Base-by-base conservation (phyloP, 768 basidiomycete species). In the Suillus brevipes region DNA sequence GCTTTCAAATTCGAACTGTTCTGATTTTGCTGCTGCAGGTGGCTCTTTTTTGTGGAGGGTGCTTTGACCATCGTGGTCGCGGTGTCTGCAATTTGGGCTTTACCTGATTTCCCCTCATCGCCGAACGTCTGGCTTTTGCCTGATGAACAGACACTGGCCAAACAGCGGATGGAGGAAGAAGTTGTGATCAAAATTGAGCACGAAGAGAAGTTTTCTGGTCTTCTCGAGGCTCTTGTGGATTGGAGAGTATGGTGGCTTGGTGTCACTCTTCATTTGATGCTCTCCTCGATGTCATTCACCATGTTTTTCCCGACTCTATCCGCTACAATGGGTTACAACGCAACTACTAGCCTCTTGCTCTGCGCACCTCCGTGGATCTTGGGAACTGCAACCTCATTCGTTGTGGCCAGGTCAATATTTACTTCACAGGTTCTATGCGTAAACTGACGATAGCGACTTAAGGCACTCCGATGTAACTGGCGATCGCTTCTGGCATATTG, bases 201-300 rank as follows among this genome's bases (percentile, higher is more conserved):
- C 40, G 75, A 83, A 69, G 60, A 28, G 76, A 76, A 10, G 74
- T 67, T 74, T 18, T 75, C 77, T 43, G 89, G 89, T 16, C 73
- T 92, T 7, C 61, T 72, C 8, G 71, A 88, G 69, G 88, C 90
- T 16, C 42, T 91, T 62, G 80, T 79, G 28, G 92, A 95, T 72
- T 87, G 87, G 88, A 90, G 87, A 75, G 88, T 94, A 38, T 94
- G 91, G 89, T 90, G 85, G 85, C 79, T 95, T 58, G 84, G 89
- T 20, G 65, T 90, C 37, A 82, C 88, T 1, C 73, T 90, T 58
- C 84, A 84, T n/a, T 83, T 84, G 66, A 81, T 87, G 75, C 2
- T 13, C 28, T 73, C 86, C 38, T 84, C 88, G 13, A 71, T 90
- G 37, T 87, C 86, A 14, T 93, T 93, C 81, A 87, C 89, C 71